Evolutionary conservation across 2,329 filamentous ascomycete species (phyloP), one percentile per base, ranked within the genome.

Genomic region (Parastagonospora nodorum): DNA sequence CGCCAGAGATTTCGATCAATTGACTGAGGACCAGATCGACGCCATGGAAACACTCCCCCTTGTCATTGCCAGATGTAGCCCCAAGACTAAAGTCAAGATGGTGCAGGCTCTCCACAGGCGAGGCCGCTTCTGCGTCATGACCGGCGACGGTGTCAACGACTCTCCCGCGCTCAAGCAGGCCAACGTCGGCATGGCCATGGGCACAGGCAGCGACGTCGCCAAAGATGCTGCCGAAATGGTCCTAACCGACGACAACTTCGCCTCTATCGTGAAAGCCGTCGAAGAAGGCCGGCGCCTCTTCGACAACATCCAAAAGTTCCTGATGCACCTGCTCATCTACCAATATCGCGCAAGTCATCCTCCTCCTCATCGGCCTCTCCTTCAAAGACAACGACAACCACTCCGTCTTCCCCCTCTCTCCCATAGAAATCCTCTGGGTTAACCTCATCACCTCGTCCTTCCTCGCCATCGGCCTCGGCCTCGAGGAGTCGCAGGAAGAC

Each of bases 241-340:
- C 2, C 52, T 75, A 12, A 74, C 72, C 12, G 73, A 75, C 51
- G 73, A 75, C 53, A 75, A 75, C 50, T 75, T 75, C 48, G 73
- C 73, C 10, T 75, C 73, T 6, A 75, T 75, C 32, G 72, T 75
- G 14, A 74, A 74, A 51, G 73, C 73, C 2, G 67, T 75, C 7
- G 68, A 75, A 46, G 73, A 75, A 60, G 73, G 73, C 32, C 71
- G 73, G 36, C 67, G 73, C 15, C 55, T 75, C 14, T 75, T 75
- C 46, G 73, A 75, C 53, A 75, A 75, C 48, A 75, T 75, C 42
- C 72, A 75, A 51, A 75, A 75, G 60, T 78, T 79, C 66, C 60
- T 79, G n/a, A 74, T 79, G 58, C 77, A 79, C 54, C 69, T 79
- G 12, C 74, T 79, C 61, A 76, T 77, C 64, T 77, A n/a, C 74